Percentiles rank a stretch among this genome's conserved stretches.
These are phyloP conservation scores for Physcomitrellopsis africana DNA, from an alignment of 225 moss, liverwort and hornwort genomes.

Conservation along the genomic window DNA sequence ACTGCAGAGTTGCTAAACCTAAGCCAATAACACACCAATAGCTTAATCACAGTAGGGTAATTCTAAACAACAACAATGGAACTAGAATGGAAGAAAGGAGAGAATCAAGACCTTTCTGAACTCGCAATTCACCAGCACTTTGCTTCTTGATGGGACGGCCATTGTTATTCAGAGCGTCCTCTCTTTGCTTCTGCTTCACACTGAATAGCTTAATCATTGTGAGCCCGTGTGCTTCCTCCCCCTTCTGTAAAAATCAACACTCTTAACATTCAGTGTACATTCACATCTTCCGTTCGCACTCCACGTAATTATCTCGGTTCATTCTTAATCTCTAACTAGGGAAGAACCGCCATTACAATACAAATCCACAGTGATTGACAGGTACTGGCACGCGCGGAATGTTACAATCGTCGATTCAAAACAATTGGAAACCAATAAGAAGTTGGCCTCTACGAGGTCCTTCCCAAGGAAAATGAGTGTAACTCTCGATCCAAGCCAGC, in stretches of 20 bases:
- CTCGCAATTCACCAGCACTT: slow-evolving; percentile 95
- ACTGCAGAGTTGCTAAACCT: slow-evolving; percentile 23
- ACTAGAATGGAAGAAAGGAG: slow-evolving; percentile 6
- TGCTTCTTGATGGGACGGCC: slow-evolving; percentile 97
- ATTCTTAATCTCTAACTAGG: slow-evolving; percentile 28
- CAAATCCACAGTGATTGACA: slow-evolving; percentile 23
- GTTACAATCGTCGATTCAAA: neutral
- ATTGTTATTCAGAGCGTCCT: slow-evolving; percentile 95
- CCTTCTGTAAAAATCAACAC: slow-evolving; percentile 36
- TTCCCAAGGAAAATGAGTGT: neutral
- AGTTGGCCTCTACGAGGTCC: neutral
- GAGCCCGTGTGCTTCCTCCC: slow-evolving; percentile 65
- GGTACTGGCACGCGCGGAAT: neutral
- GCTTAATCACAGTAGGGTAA: neutral
- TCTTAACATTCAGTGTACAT: slow-evolving; percentile 10
- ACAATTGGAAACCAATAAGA: neutral
- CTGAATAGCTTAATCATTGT: slow-evolving; percentile 99
- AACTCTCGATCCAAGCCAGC: slow-evolving; percentile 14
- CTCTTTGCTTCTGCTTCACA: slow-evolving; percentile 99
- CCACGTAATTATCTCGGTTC: neutral
- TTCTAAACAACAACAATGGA: slow-evolving; percentile 1
- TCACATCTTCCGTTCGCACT: slow-evolving; percentile 3
- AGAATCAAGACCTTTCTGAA: slow-evolving; percentile 77
- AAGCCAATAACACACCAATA: slow-evolving; percentile 22
- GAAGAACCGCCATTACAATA: slow-evolving; percentile 7